Evolutionary conservation across 108 stramenopile species (phyloP).

Genomic region (Phaeodactylum tricornutum): DNA sequence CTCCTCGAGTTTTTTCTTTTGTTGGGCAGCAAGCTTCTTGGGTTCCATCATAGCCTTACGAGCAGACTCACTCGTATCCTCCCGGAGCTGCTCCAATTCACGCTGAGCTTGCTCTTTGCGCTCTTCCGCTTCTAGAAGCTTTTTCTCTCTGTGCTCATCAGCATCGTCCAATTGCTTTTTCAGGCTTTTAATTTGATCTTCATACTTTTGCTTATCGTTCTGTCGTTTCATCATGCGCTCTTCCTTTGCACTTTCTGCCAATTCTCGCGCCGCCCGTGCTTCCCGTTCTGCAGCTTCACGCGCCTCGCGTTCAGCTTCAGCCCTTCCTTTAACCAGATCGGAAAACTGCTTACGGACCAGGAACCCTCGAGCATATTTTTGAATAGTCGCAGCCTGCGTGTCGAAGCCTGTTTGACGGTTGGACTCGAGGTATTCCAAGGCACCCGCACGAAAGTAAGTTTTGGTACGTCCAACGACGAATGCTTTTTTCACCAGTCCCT

Average conservation of each 20-base stretch:
- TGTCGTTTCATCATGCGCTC: conserved; percentile 19
- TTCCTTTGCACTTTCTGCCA: conserved; percentile 16
- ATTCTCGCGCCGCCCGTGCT: conserved; percentile 18
- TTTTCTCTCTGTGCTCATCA: conserved; percentile 14
- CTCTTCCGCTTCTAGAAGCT: conserved; percentile 23
- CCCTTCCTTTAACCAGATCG: conserved; percentile 14
- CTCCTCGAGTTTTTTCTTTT: conserved; percentile 37
- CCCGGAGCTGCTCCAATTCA: conserved; percentile 23
- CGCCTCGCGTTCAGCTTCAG: conserved; percentile 25
- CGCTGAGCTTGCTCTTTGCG: conserved; percentile 19
- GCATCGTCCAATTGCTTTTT: conserved; percentile 33
- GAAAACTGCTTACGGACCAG: conserved; percentile 23
- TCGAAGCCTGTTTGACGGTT: conserved; percentile 39
- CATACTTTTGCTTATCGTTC: conserved; percentile 15
- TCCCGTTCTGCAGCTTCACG: conserved; percentile 32
- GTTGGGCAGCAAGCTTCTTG: conserved; percentile 22
- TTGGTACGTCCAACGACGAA: conserved; percentile 65
- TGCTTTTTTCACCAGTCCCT: conserved; percentile 5
- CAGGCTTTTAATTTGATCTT: conserved; percentile 24
- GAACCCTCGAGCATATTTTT: conserved; percentile 37
- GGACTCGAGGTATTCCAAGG: conserved; percentile 62
- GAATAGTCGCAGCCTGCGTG: conserved; percentile 28
- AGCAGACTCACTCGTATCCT: conserved; percentile 30
- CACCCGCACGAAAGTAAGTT: conserved; percentile 74
- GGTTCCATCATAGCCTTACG: conserved; percentile 23